A percentile compares a stretch with the other conserved stretches of the same genome.
These are phyloP conservation scores for Bassia scoparia DNA, from an alignment of 148 eudicot species.

Conservation along the genomic window DNA sequence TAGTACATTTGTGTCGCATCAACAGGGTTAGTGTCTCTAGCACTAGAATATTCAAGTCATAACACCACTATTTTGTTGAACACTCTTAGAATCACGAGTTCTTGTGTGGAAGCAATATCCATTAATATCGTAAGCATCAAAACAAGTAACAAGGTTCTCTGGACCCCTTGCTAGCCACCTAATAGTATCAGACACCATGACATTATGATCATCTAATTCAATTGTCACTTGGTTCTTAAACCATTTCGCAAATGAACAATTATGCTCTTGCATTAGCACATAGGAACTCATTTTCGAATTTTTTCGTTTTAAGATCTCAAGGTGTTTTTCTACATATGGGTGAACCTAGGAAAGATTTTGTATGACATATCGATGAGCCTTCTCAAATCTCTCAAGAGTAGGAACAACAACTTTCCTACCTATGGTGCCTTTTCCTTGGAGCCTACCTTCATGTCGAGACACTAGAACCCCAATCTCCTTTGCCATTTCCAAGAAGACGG, in stretches of 20 bases:
- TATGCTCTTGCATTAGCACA: not conserved
- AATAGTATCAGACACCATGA: not conserved
- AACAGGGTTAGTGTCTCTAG: not conserved
- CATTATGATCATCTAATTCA: not conserved
- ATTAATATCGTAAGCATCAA: not conserved
- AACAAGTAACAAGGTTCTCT: not conserved
- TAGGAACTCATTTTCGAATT: not conserved
- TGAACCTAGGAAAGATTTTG: not conserved
- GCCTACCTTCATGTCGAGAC: no score
- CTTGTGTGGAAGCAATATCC: not conserved
- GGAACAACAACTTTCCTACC: no score
- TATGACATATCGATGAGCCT: not conserved
- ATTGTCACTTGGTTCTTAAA: not conserved
- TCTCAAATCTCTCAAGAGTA: no score
- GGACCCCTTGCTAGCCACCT: not conserved
- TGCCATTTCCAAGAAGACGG: no score
- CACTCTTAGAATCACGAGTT: no score
- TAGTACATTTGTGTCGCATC: no score
- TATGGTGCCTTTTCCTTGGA: no score
- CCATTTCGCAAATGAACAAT: not conserved
- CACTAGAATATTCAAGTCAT: not conserved
- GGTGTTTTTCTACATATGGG: not conserved
- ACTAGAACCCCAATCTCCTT: no score
- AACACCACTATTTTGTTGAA: not conserved
- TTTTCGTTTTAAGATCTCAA: no score